Evolutionary conservation across 208 protist species (phyloP), one percentile per base, ranked within the genome.

Genomic region (Phytomonas francai): DNA sequence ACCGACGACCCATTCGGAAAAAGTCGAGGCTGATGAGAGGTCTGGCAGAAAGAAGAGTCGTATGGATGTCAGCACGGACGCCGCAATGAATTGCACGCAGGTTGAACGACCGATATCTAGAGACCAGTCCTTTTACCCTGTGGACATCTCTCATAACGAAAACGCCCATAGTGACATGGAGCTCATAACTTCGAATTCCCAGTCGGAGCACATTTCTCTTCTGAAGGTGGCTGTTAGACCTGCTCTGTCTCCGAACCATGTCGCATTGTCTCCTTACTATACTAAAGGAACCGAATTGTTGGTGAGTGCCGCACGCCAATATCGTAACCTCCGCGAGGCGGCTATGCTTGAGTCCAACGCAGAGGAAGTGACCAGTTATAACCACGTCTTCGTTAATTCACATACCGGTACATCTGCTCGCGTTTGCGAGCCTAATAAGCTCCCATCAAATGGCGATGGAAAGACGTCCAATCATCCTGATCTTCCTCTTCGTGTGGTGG

Each of bases 271-370:
- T 51, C 54, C 65, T 29, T 89, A 89, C 69, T 81, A 72, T 36
- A 54, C 25, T 2, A 63, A 76, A 19, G 86, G 86, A 12, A 72
- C 84, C 25, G 70, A 67, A 49, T 72, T 88, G 22, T 67, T 95
- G 68, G 72, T 74, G 34, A 68, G 86, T 9, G 83, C 79, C 1
- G 86, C 86, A n/a, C 72, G 70, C 34, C 58, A 63, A 12, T 92
- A 95, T 61, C 84, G 89, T 29, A 33, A 74, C 22, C 65, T 91
- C 65, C 81, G 89, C 16, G 89, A 94, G 56, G 59, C 30, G n/a
- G 66, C 83, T 0, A 82, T 80, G 63, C 64, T 88, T 25, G 89
- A 94, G 51, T 69, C 70, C 29, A 31, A 56, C 19, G 54, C 74
- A 34, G 87, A 92, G 56, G 72, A 78, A 4, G 64, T 61, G 45